Percentiles rank a stretch among this genome's conserved stretches.
phyloP scores from a whole-genome alignment of 129 eudicot genomes.

The Flaveria brownii region DNA sequence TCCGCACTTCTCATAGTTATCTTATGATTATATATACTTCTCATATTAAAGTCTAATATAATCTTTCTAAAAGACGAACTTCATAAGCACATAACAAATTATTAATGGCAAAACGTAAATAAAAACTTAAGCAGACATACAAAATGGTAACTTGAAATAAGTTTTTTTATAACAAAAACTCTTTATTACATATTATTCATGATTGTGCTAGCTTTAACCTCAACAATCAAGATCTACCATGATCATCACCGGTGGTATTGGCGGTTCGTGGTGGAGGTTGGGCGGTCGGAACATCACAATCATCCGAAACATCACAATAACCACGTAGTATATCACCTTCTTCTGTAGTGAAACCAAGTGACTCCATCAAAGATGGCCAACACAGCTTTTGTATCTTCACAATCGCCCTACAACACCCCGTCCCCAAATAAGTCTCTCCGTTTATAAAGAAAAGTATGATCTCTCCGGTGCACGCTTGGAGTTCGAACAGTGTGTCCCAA shows the following conservation, averaged over 20 bases:
- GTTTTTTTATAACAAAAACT: neutral
- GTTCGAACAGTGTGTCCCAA: constrained; percentile 65
- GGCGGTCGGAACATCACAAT: constrained; percentile 18
- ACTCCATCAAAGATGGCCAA: constrained; percentile 62
- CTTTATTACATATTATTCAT: constrained; percentile 11
- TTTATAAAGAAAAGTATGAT: constrained; percentile 61
- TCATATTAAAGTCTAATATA: no score
- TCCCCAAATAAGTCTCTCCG: constrained; percentile 62
- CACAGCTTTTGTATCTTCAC: constrained; percentile 44
- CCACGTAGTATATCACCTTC: constrained; percentile 69
- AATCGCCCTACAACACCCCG: constrained; percentile 54
- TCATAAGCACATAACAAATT: no score
- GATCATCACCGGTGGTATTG: neutral
- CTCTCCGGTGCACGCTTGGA: constrained; percentile 67
- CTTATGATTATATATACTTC: no score
- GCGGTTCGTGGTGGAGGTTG: constrained; percentile 26
- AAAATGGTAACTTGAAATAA: neutral
- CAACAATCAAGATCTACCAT: neutral
- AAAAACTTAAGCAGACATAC: neutral
- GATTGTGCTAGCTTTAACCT: neutral
- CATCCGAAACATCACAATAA: constrained; percentile 53
- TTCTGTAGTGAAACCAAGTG: constrained; percentile 52
- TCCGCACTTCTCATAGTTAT: no score
- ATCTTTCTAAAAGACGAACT: no score
- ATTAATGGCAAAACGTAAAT: neutral